Base-by-base conservation (phyloP, 2,329 filamentous ascomycete species). In the Xylaria sp. region DNA sequence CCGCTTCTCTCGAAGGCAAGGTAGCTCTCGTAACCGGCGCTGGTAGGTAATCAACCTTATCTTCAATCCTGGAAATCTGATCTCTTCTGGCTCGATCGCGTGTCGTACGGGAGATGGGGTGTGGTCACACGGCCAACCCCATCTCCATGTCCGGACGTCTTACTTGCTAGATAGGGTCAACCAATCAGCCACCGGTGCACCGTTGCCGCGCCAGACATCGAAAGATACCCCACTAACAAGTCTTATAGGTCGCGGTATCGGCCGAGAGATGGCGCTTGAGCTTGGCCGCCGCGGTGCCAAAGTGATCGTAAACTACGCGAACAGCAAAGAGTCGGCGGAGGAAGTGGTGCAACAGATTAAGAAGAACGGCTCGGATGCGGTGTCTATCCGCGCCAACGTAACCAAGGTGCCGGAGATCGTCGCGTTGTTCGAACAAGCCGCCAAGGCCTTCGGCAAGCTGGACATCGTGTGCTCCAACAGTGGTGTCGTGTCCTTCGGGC, bases 401-500 rank as follows among this genome's bases (percentile, higher is more conserved):
- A 82, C 85, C 67, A 80, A 89, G 63, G 83, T 89, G 46, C 75
- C 82, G 62, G 80, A 91, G 76, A 91, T 87, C 67, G 80, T 83
- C 56, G 75, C 77, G 62, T 78, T 91, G 68, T 90, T 91, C 79
- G 81, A 84, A 59, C 76, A 88, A 72, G 87, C 87, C 55, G 80
- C 87, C 65, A 78, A 79, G 68, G 80, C 85, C 74, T 91, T 87
- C 72, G 88, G 88, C 75, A 83, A 85, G 75, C 81, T 91, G 71
- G 81, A 90, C 77, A 88, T 91, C 68, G 88, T 88, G 71, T 86
- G 85, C 81, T 89, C 85, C 72, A 90, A 90, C 81, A 86, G 84
- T 46, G 88, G 88, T 49, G 87, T 88, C 56, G 87, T 90, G 72
- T 84, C 80, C 46, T 90, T 89, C 80, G 86, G 87, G 64, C 86